Percentiles rank a stretch among this genome's conserved stretches.
phyloP scores from a whole-genome alignment of 257 asterid genomes.

The Thymus quinquecostatus region DNA sequence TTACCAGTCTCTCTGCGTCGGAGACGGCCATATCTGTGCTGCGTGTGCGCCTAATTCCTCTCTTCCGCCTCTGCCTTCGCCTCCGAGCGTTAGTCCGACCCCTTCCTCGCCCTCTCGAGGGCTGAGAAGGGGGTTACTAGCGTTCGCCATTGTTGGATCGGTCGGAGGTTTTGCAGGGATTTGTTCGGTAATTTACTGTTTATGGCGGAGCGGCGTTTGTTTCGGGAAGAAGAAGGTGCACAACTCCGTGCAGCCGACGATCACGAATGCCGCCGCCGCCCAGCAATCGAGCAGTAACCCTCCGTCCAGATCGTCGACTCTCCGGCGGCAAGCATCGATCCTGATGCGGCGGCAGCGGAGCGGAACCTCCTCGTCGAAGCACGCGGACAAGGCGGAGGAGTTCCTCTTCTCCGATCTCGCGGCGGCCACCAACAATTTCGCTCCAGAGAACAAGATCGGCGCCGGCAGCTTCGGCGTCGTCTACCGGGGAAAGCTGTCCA shows the following conservation, averaged over 20 bases:
- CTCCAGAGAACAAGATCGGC: slow-evolving; percentile 76
- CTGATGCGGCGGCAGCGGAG: slow-evolving; percentile 91
- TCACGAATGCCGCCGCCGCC: slow-evolving; percentile 39
- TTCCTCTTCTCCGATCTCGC: slow-evolving; percentile 64
- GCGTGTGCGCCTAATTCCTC: slow-evolving; percentile 56
- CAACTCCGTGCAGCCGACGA: slow-evolving; percentile 89
- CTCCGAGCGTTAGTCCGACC: slow-evolving; percentile 16
- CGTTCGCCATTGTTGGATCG: slow-evolving; percentile 79
- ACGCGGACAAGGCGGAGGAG: slow-evolving; percentile 83
- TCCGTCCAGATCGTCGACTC: slow-evolving; percentile 79
- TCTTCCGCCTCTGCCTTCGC: slow-evolving; percentile 25
- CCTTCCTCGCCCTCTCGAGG: slow-evolving; percentile 48
- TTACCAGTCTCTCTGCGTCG: slow-evolving; percentile 65
- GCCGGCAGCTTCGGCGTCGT: slow-evolving; percentile 93
- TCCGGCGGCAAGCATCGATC: slow-evolving; percentile 77
- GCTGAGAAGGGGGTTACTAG: slow-evolving; percentile 62
- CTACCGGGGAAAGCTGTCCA: slow-evolving; percentile 67
- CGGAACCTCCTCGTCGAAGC: slow-evolving; percentile 86
- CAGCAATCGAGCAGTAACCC: slow-evolving; percentile 62
- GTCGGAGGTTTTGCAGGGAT: slow-evolving; percentile 81
- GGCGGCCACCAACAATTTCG: slow-evolving; percentile 67
- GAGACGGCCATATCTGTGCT: slow-evolving; percentile 74
- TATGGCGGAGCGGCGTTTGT: slow-evolving; percentile 50
- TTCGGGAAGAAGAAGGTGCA: slow-evolving; percentile 87
- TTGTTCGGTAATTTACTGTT: slow-evolving; percentile 61